Evolutionary conservation across 148 eudicot genomes (phyloP), one percentile per base, ranked within the genome.

Genomic region (Dysphania ambrosioides): DNA sequence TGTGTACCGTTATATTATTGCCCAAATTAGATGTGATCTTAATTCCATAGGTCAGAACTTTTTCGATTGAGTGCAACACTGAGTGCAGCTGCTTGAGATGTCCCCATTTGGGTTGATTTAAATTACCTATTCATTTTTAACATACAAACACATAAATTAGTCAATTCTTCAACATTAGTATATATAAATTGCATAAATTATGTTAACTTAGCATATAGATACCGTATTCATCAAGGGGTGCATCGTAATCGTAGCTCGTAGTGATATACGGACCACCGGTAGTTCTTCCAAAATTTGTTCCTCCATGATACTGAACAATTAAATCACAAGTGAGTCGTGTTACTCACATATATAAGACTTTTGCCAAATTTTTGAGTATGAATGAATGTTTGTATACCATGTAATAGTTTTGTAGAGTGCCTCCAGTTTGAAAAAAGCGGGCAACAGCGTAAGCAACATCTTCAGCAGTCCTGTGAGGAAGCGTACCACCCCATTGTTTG

Each of bases 401-500:
- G n/a, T n/a, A n/a, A n/a, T n/a, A n/a, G n/a, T n/a, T n/a, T n/a
- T n/a, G n/a, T n/a, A n/a, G n/a, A n/a, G n/a, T n/a, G n/a, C n/a
- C n/a, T n/a, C n/a, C n/a, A n/a, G n/a, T n/a, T n/a, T n/a, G n/a
- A n/a, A n/a, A n/a, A n/a, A n/a, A n/a, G n/a, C n/a, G n/a, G n/a
- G n/a, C n/a, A n/a, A n/a, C n/a, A n/a, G n/a, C n/a, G n/a, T n/a
- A n/a, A n/a, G n/a, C n/a, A n/a, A n/a, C n/a, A n/a, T n/a, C n/a
- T n/a, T n/a, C n/a, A n/a, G n/a, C n/a, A n/a, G n/a, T n/a, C n/a
- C n/a, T n/a, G n/a, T n/a, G n/a, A n/a, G n/a, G n/a, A n/a, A n/a
- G 81, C 64, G 49, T 61, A 19, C 87, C 87, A 55, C 96, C 97
- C 95, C 93, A 92, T 26, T 65, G 79, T 80, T 85, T 88, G 74